A percentile compares a stretch with the other conserved stretches of the same genome.
These are phyloP conservation scores for Toxicodendron radicans DNA, from an alignment of 345 rosid species.

Conservation along the genomic window DNA sequence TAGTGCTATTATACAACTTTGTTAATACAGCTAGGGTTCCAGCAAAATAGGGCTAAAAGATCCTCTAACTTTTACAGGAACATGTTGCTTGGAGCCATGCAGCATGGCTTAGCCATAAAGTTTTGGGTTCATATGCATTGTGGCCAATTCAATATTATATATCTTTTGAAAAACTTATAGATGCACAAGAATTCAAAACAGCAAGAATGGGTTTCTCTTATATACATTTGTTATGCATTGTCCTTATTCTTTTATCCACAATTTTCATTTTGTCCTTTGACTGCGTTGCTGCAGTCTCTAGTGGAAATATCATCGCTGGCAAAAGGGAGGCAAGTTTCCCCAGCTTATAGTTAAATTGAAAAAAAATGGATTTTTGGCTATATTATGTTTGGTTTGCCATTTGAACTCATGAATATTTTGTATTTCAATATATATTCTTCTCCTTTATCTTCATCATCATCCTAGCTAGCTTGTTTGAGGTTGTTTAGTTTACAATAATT, in stretches of 20 bases:
- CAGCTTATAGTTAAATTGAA: neutral
- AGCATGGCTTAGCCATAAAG: neutral
- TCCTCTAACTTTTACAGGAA: neutral
- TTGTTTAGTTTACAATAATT: too few relatives aligned
- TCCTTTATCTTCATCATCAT: neutral
- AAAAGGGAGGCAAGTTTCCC: too few relatives aligned
- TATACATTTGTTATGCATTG: neutral
- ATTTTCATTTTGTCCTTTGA: neutral
- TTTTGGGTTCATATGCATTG: neutral
- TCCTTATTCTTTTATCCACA: neutral
- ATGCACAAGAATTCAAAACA: neutral
- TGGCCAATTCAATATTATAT: neutral
- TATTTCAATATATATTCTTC: neutral
- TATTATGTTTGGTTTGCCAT: neutral
- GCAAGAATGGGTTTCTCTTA: neutral
- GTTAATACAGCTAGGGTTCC: neutral
- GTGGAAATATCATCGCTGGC: too few relatives aligned
- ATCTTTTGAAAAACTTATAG: neutral
- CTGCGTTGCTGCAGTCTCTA: too few relatives aligned
- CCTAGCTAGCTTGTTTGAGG: neutral
- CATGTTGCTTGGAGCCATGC: constrained; percentile 2
- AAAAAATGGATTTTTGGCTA: neutral
- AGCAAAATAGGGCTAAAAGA: constrained; percentile 3
- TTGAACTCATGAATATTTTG: neutral
- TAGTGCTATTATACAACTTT: neutral